These are phyloP conservation scores for Teratosphaeria gauchensis DNA, from an alignment of 2,329 filamentous ascomycete species.

Conservation along the genomic window DNA sequence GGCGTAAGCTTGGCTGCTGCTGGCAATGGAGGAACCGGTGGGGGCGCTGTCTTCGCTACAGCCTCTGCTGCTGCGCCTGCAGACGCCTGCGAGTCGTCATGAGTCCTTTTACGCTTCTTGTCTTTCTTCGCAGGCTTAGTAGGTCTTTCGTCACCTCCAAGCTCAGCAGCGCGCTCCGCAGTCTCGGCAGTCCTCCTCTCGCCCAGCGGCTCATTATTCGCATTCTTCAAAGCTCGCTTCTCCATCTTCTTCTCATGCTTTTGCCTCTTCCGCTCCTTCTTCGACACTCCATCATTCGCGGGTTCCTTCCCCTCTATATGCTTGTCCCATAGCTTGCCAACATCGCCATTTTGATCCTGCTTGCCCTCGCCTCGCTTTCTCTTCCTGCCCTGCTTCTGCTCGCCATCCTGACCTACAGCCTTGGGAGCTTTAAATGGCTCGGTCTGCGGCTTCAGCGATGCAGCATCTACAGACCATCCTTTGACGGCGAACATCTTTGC, in stretches of 20 bases:
- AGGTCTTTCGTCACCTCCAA: not conserved
- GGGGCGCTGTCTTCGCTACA: constrained; percentile 5
- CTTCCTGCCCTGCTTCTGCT: constrained; percentile 37
- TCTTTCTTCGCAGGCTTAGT: constrained; percentile 7
- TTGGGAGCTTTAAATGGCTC: constrained; percentile 26
- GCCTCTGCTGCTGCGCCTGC: constrained; percentile 9
- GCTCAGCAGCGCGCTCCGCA: not conserved
- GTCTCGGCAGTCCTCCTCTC: not conserved
- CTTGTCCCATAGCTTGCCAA: constrained; percentile 68
- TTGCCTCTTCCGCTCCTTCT: constrained; percentile 23
- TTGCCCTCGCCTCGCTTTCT: constrained; percentile 23
- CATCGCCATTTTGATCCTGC: constrained; percentile 43
- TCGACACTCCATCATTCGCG: constrained; percentile 23
- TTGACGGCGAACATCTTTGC: constrained; percentile 79
- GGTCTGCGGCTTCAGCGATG: constrained; percentile 61
- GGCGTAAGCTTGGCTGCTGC: constrained; percentile 64
- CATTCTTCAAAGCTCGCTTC: constrained; percentile 11
- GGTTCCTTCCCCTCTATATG: constrained; percentile 60
- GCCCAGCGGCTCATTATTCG: not conserved
- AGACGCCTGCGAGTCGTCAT: not conserved
- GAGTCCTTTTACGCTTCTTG: constrained; percentile 4
- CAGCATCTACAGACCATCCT: constrained; percentile 76
- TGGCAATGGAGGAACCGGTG: constrained; percentile 23
- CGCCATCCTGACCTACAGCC: constrained; percentile 39
- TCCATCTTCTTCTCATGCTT: constrained; percentile 17